Conservation (phyloP, 2,329 filamentous ascomycete genomes). For the Hymenotorrendiella dingleyae region DNA sequence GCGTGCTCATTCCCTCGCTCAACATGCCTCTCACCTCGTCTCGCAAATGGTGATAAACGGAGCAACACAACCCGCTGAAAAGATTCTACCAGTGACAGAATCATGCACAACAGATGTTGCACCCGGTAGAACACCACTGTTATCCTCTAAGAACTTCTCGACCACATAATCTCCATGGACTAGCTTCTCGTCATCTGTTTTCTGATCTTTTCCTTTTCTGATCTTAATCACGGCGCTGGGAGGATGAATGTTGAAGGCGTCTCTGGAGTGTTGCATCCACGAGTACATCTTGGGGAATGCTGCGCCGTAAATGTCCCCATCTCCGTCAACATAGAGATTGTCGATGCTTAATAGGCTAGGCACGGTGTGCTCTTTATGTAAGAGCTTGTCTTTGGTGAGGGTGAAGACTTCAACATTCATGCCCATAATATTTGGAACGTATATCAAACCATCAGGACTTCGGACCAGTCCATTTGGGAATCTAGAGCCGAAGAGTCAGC, state of each 20-base stretch:
- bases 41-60: conserved; percentile 23
- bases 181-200: not conserved
- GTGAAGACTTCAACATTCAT: conserved; percentile 25
- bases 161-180: conserved; percentile 19
- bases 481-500: no score
- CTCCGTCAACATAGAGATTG: conserved; percentile 32
- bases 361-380: conserved; percentile 24
- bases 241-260: conserved; percentile 19
- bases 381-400: conserved; percentile 13
- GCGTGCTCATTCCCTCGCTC: not conserved
- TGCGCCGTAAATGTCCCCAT: conserved; percentile 32
- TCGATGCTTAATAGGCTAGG: conserved; percentile 29
- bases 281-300: conserved; percentile 27
- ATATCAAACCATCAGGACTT: conserved; percentile 30
- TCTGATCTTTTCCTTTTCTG: conserved; percentile 12
- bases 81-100: conserved; percentile 28
- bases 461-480: conserved; percentile 31
- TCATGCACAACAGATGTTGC: conserved; percentile 30
- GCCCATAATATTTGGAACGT: conserved; percentile 28
- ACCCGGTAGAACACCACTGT: conserved; percentile 24
- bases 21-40: not conserved
- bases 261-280: conserved; percentile 18
- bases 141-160: conserved; percentile 33
- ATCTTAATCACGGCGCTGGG: conserved; percentile 25
- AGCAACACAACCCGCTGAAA: conserved; percentile 24